phyloP scores from a whole-genome alignment of 306 rosid species.

The Fragaria iinumae region DNA sequence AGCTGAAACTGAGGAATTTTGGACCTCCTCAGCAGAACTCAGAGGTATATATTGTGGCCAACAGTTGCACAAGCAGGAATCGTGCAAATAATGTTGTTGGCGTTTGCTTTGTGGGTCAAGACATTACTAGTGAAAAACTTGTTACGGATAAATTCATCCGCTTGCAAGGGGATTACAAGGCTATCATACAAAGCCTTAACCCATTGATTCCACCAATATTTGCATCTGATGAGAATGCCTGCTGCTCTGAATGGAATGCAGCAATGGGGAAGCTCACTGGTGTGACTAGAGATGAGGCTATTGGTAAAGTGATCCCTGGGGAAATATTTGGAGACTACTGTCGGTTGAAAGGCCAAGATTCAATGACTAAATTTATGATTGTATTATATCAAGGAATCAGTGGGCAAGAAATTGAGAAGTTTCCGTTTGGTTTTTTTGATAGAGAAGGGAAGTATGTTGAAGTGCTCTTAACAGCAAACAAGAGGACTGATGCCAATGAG shows the following conservation, averaged over 20 bases:
- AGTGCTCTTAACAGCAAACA: constrained; percentile 59
- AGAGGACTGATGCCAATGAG: constrained; percentile 56
- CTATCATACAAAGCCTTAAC: constrained; percentile 65
- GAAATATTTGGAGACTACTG: constrained; percentile 72
- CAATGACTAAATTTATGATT: constrained; percentile 71
- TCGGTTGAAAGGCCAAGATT: constrained; percentile 58
- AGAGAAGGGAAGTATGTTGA: constrained; percentile 51
- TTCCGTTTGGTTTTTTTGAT: constrained; percentile 61
- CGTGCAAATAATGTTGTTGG: constrained; percentile 56
- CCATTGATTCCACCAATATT: constrained; percentile 86
- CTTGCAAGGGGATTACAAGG: constrained; percentile 81
- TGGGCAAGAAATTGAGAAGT: constrained; percentile 68
- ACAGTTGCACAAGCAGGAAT: constrained; percentile 74
- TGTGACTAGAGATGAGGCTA: constrained; percentile 56
- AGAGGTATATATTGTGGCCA: constrained; percentile 51
- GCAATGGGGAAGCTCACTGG: constrained; percentile 83
- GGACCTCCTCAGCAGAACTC: constrained; percentile 31
- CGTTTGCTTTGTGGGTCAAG: constrained; percentile 79
- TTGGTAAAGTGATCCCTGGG: constrained; percentile 73
- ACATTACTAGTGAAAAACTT: constrained; percentile 63
- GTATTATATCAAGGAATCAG: constrained; percentile 61
- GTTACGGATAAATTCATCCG: constrained; percentile 57
- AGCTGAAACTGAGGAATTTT: constrained; percentile 58
- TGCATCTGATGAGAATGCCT: constrained; percentile 71
- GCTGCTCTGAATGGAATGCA: constrained; percentile 86